phyloP scores from a whole-genome alignment of 495 filamentous ascomycete species.

The Neurospora terricola region DNA sequence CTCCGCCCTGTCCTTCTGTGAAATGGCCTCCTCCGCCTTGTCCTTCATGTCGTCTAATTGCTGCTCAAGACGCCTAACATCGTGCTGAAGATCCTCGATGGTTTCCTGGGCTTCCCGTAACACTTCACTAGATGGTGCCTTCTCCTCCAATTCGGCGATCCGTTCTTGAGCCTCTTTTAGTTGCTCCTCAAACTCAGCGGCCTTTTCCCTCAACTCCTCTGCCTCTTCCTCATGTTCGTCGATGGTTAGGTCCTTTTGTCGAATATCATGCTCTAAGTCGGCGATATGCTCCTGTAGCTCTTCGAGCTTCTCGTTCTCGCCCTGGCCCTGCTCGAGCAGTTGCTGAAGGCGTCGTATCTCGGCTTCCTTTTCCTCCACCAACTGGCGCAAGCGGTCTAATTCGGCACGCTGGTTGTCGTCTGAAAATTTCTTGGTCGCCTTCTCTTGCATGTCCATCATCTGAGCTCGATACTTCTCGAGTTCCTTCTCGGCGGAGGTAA shows the following conservation, averaged over 20 bases:
- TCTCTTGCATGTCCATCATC: conserved; percentile 68
- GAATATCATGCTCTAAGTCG: conserved; percentile 47
- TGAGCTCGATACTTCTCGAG: conserved; percentile 68
- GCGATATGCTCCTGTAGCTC: conserved; percentile 52
- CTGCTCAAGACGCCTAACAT: conserved; percentile 33
- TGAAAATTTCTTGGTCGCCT: conserved; percentile 61
- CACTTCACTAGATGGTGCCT: conserved; percentile 41
- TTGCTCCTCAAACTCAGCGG: conserved; percentile 41
- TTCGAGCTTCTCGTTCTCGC: conserved; percentile 32
- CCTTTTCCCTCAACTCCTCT: conserved; percentile 34
- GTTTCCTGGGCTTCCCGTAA: conserved; percentile 46
- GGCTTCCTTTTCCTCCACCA: conserved; percentile 38
- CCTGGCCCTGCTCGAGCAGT: conserved; percentile 41
- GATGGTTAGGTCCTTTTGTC: conserved; percentile 40
- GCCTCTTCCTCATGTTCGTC: conserved; percentile 34
- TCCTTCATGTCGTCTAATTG: conserved; percentile 48
- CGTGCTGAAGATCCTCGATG: conserved; percentile 36
- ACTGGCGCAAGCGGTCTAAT: conserved; percentile 43
- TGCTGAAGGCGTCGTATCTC: conserved; percentile 44
- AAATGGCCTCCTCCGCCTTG: conserved; percentile 51
- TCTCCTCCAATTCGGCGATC: conserved; percentile 52
- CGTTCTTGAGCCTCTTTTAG: conserved; percentile 48
- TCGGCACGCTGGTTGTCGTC: conserved; percentile 53
- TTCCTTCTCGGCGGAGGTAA: conserved; percentile 68
- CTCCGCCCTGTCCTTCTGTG: conserved; percentile 48